A percentile compares a stretch with the other conserved stretches of the same genome.
phyloP scores from a whole-genome alignment of 2,329 filamentous ascomycete species.

The Didymella segeticola region DNA sequence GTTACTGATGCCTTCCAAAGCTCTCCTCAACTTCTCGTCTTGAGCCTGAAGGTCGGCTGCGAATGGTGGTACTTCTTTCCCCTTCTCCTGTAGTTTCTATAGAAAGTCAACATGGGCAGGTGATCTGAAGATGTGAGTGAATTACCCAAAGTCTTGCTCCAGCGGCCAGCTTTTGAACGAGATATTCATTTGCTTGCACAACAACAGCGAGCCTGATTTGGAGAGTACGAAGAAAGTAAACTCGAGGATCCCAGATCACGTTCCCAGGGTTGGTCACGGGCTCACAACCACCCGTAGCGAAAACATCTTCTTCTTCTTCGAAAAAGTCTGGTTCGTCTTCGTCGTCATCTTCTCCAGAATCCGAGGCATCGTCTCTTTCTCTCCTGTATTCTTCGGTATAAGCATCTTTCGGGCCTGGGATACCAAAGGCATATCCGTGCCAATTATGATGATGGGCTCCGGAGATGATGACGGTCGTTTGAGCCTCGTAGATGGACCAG shows the following conservation, averaged over 20 bases:
- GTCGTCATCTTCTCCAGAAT: not conserved
- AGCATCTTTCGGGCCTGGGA: not conserved
- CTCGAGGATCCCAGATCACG: not conserved
- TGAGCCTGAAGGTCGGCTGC: not conserved
- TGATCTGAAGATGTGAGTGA: not conserved
- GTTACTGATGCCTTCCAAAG: not conserved
- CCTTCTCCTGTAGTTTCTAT: not conserved
- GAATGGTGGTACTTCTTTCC: not conserved
- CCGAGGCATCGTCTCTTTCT: not conserved
- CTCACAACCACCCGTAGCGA: not conserved
- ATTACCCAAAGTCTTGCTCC: not conserved
- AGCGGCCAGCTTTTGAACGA: not conserved
- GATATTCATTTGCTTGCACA: not conserved
- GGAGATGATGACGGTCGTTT: not conserved
- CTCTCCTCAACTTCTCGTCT: not conserved
- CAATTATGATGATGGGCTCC: not conserved
- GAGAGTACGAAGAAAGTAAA: not conserved
- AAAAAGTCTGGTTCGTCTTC: not conserved
- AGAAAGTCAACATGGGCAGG: not conserved
- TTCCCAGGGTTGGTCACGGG: no score
- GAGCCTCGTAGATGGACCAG: not conserved
- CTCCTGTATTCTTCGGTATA: not conserved
- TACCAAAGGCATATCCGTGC: not conserved
- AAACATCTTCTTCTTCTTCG: not conserved
- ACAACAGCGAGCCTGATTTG: not conserved